phyloP scores from a whole-genome alignment of 2,329 filamentous ascomycete genomes.

The Colletotrichum lentis region DNA sequence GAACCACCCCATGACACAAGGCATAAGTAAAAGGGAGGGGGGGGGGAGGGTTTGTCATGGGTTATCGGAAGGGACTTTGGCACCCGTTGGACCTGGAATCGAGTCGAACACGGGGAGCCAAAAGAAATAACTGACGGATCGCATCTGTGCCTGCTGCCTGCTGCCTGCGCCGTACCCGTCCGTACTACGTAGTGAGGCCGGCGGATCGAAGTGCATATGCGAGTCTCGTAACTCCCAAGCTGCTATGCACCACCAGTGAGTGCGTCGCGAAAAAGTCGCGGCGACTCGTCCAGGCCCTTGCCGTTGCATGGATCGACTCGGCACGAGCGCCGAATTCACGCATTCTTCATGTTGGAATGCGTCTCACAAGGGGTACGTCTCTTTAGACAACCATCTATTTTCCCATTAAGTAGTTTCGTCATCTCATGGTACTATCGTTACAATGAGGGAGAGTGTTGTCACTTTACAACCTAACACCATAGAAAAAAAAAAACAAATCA shows the following conservation, averaged over 20 bases:
- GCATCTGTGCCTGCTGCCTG: too few species aligned
- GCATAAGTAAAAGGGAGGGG: too few species aligned
- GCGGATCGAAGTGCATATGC: conserved; percentile 6
- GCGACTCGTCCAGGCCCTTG: not conserved
- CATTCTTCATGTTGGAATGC: not conserved
- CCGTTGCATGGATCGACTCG: not conserved
- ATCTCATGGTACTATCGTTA: conserved; percentile 35
- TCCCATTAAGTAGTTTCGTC: conserved; percentile 34
- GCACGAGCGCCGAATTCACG: too few species aligned
- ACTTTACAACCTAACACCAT: conserved; percentile 19
- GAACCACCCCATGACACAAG: not conserved
- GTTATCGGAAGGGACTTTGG: not conserved
- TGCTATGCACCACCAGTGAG: not conserved
- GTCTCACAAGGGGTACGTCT: not conserved
- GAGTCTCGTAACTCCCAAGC: not conserved
- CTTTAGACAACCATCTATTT: conserved; percentile 22
- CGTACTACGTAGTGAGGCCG: not conserved
- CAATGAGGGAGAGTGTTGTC: conserved; percentile 32
- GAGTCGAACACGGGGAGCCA: not conserved
- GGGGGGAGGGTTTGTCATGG: too few species aligned
- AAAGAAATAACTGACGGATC: not conserved
- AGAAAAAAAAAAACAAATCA: not conserved
- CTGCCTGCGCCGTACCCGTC: not conserved
- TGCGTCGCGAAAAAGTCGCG: not conserved
- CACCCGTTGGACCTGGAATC: not conserved